Percentiles rank a stretch among this genome's conserved stretches.
Evolutionary conservation across 2,329 filamentous ascomycete species (phyloP).

Genomic region (Alternaria sp.): DNA sequence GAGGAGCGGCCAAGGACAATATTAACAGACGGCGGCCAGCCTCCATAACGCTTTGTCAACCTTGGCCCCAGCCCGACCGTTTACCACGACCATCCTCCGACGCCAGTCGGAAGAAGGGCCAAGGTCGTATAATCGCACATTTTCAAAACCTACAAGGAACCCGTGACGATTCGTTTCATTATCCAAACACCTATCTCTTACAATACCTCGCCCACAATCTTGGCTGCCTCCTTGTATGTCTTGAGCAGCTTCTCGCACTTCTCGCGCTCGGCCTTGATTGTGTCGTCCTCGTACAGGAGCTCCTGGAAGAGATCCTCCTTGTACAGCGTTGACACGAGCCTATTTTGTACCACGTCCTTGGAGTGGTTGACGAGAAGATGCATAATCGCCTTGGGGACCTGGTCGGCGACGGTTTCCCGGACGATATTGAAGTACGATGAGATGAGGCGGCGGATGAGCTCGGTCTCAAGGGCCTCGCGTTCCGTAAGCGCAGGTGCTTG

Average conservation of each 20-base stretch:
- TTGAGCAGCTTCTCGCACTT: slow-evolving; percentile 96
- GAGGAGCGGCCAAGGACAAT: slow-evolving; percentile 21
- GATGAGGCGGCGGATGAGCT: slow-evolving; percentile 94
- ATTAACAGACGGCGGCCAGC: slow-evolving; percentile 23
- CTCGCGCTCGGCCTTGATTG: slow-evolving; percentile 94
- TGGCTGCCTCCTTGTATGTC: slow-evolving; percentile 96
- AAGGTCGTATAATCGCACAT: slow-evolving; percentile 9
- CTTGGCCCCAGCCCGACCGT: not conserved
- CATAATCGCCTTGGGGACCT: slow-evolving; percentile 99
- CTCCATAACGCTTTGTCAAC: slow-evolving; percentile 8
- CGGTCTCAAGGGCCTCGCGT: slow-evolving; percentile 94
- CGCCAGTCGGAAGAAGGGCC: not conserved
- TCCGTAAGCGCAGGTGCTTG: slow-evolving; percentile 90
- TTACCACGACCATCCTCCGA: not conserved
- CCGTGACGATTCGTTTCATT: slow-evolving; percentile 14
- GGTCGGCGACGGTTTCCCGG: slow-evolving; percentile 96
- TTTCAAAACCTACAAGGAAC: slow-evolving; percentile 16
- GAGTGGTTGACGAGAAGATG: slow-evolving; percentile 97
- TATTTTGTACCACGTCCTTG: slow-evolving; percentile 97
- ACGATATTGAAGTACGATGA: slow-evolving; percentile 99
- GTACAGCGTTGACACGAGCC: slow-evolving; percentile 94
- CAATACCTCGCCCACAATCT: slow-evolving; percentile 92
- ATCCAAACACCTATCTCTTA: slow-evolving; percentile 28
- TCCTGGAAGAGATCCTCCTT: slow-evolving; percentile 90
- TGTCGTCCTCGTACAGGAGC: slow-evolving; percentile 95